Conservation (phyloP, 768 basidiomycete genomes). For the Royoungia palumana region DNA sequence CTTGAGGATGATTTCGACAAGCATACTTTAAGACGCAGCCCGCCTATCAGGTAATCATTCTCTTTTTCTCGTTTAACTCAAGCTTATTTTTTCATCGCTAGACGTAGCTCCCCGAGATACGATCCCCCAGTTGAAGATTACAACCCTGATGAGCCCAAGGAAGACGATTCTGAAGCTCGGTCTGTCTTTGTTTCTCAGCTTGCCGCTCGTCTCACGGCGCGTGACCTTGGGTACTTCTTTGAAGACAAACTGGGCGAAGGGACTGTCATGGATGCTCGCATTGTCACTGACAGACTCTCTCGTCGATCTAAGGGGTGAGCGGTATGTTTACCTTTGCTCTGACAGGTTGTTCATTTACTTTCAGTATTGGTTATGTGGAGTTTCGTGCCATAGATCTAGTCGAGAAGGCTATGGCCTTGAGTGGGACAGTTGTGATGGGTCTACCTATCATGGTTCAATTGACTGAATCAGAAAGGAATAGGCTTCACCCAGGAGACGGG, state of each 20-base stretch:
- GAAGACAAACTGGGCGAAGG: constrained; percentile 95
- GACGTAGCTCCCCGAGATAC: constrained; percentile 70
- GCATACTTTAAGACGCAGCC: constrained; percentile 33
- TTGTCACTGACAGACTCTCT: constrained; percentile 93
- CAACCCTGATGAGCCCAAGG: constrained; percentile 85
- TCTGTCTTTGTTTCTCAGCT: constrained; percentile 99
- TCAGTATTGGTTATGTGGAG: constrained; percentile 96
- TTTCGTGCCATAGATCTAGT: constrained; percentile 89
- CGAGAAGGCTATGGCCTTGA: constrained; percentile 83
- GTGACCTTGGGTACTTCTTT: constrained; percentile 98
- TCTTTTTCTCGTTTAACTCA: constrained; percentile 4
- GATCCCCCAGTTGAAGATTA: constrained; percentile 66
- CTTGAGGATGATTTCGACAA: constrained; percentile 33
- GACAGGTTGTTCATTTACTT: constrained; percentile 5
- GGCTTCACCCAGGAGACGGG: constrained; percentile 85
- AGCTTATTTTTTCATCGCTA: constrained; percentile 26
- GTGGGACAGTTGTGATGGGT: constrained; percentile 97
- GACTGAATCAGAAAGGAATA: constrained; percentile 95
- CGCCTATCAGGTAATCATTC: constrained; percentile 44
- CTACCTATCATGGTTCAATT: constrained; percentile 95
- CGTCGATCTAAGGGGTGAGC: constrained; percentile 96
- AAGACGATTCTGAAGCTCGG: constrained; percentile 96
- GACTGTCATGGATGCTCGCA: constrained; percentile 91
- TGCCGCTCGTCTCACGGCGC: constrained; percentile 92
- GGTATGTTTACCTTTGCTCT: not conserved